Conservation (phyloP, 1,139 yeast genomes). For the Blastobotrys capitulatus region DNA sequence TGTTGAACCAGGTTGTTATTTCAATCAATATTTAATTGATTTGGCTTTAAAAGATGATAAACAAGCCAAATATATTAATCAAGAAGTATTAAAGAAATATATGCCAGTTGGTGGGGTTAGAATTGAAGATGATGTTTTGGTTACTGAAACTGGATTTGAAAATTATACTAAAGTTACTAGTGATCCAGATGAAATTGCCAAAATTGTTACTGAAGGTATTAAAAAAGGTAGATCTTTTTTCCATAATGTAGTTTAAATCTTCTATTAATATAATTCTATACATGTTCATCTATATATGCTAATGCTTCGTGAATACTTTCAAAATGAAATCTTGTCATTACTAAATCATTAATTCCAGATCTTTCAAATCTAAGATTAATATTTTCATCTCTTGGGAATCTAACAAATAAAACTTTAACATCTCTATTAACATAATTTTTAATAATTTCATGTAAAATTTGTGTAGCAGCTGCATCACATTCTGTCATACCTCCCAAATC, state of each 20-base stretch:
- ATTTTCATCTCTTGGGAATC: slow-evolving; percentile 46
- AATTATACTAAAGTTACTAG: slow-evolving; percentile 78
- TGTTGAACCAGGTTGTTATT: slow-evolving; percentile 93
- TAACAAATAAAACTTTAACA: slow-evolving; percentile 58
- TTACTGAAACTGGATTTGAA: slow-evolving; percentile 71
- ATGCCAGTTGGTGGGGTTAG: slow-evolving; percentile 93
- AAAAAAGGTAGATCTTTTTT: slow-evolving; percentile 57
- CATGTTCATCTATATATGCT: slow-evolving; percentile 22
- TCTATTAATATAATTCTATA: slow-evolving; percentile 8
- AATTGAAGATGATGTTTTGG: slow-evolving; percentile 86
- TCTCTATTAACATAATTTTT: slow-evolving; percentile 47
- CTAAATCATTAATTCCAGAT: slow-evolving; percentile 33
- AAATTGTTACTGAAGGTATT: slow-evolving; percentile 68
- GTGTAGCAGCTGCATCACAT: slow-evolving; percentile 83
- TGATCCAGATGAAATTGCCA: slow-evolving; percentile 75
- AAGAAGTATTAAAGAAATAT: slow-evolving; percentile 63
- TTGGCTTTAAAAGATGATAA: slow-evolving; percentile 54
- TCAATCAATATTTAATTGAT: slow-evolving; percentile 73
- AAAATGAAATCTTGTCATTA: slow-evolving; percentile 27
- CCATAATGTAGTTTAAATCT: slow-evolving; percentile 45
- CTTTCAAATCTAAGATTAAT: slow-evolving; percentile 37
- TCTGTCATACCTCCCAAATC: slow-evolving; percentile 85
- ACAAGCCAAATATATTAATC: slow-evolving; percentile 57
- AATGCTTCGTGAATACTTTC: slow-evolving; percentile 36
- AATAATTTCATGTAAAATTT: slow-evolving; percentile 60